Conservation (phyloP, 2,329 filamentous ascomycete genomes). For the Balansia obtecta region DNA sequence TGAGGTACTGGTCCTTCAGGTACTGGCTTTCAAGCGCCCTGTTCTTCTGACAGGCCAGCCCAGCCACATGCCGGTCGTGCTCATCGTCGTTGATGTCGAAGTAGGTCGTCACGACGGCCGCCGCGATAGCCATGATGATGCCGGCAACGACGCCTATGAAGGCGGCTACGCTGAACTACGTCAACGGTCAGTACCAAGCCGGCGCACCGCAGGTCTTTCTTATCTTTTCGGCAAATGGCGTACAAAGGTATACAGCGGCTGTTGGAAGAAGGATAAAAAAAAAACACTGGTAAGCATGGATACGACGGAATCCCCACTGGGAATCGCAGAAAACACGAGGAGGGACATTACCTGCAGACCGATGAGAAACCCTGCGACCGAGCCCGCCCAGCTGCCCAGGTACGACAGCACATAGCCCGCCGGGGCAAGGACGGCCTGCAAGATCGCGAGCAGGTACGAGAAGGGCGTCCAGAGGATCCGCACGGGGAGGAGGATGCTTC, state of each 20-base stretch:
- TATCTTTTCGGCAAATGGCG: no score
- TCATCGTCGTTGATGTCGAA: constrained; percentile 29
- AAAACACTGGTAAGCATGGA: not conserved
- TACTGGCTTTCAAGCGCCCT: constrained; percentile 10
- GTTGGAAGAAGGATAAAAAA: no score
- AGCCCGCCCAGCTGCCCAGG: constrained; percentile 1
- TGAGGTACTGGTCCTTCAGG: constrained; percentile 5
- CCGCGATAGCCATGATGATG: constrained; percentile 43
- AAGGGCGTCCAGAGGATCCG: constrained; percentile 4
- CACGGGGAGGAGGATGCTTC: constrained; percentile 7
- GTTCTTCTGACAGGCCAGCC: constrained; percentile 2
- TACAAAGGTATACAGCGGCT: constrained; percentile 33
- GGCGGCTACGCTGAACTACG: constrained; percentile 49
- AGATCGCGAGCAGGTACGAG: not conserved
- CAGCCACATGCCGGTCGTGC: constrained; percentile 7
- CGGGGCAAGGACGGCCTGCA: constrained; percentile 1
- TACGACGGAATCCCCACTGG: not conserved
- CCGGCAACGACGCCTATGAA: constrained; percentile 55
- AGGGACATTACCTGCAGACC: constrained; percentile 2
- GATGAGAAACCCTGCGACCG: constrained; percentile 1
- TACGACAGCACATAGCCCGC: constrained; percentile 3
- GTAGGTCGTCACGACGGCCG: constrained; percentile 38
- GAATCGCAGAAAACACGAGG: not conserved
- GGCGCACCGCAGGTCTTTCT: not conserved
- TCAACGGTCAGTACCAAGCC: not conserved